Evolutionary conservation across 1,139 yeast species (phyloP).

Genomic region (Kodamaea fungicola): DNA sequence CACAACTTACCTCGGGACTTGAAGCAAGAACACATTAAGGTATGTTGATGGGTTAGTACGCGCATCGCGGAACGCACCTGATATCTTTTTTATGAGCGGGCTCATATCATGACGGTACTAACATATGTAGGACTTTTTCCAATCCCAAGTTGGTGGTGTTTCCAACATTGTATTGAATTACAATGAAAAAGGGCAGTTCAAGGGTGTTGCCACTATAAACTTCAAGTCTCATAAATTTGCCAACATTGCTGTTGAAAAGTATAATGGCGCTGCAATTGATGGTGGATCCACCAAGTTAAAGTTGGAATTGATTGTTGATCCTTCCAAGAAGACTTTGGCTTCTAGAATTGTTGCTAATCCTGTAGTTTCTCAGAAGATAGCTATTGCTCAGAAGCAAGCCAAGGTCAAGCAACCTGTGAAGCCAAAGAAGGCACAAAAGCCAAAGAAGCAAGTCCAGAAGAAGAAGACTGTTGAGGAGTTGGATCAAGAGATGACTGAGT

Average conservation of each 20-base stretch:
- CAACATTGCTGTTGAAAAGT: constrained; percentile 67
- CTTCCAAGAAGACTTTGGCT: constrained; percentile 72
- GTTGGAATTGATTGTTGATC: constrained; percentile 85
- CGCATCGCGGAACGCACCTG: background rate
- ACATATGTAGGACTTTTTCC: constrained; percentile 73
- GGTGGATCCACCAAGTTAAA: constrained; percentile 76
- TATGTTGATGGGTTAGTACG: constrained; percentile 48
- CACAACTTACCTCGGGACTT: constrained; percentile 78
- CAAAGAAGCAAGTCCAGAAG: constrained; percentile 31
- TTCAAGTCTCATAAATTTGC: constrained; percentile 73
- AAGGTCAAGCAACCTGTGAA: constrained; percentile 13
- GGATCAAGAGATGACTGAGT: constrained; percentile 93
- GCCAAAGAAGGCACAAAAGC: constrained; percentile 13
- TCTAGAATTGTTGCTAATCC: constrained; percentile 62
- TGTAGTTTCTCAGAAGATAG: constrained; percentile 21
- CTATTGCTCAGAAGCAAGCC: constrained; percentile 18
- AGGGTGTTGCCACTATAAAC: constrained; percentile 85
- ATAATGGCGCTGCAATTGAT: constrained; percentile 92
- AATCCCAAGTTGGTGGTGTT: constrained; percentile 85
- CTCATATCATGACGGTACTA: constrained; percentile 11
- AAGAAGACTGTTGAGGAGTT: constrained; percentile 80
- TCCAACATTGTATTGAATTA: constrained; percentile 67
- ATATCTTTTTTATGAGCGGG: constrained; percentile 2
- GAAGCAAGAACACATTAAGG: constrained; percentile 74
- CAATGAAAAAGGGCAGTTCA: constrained; percentile 85